Evolutionary conservation across 2,329 filamentous ascomycete species (phyloP).

Genomic region (Epicoccum sorghinum): DNA sequence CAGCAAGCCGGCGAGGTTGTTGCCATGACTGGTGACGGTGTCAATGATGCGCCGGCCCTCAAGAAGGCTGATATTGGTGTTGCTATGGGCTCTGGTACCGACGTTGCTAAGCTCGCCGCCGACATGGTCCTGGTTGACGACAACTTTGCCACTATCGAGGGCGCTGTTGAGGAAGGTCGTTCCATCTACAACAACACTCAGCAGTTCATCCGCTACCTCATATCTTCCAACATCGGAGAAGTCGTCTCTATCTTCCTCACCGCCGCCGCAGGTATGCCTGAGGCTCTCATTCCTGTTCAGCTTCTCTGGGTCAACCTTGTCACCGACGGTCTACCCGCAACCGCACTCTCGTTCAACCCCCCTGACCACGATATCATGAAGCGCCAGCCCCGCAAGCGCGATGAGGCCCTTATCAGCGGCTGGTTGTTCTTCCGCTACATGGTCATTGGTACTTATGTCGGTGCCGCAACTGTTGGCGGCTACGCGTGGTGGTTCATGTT

Average conservation of each 20-base stretch:
- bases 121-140: constrained; percentile 99
- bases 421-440: constrained; percentile 99
- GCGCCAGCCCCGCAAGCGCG: constrained; percentile 85
- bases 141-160: constrained; percentile 97
- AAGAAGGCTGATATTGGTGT: constrained; percentile 99
- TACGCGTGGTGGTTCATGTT: constrained; percentile 99
- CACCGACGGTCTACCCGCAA: constrained; percentile 94
- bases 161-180: constrained; percentile 94
- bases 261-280: constrained; percentile 94
- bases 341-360: constrained; percentile 96
- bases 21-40: constrained; percentile 98
- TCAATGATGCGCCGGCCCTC: constrained; percentile 95
- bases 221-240: constrained; percentile 98
- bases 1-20: constrained; percentile 93
- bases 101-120: constrained; percentile 93
- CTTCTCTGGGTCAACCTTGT: constrained; percentile 99
- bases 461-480: constrained; percentile 90
- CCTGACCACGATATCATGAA: constrained; percentile 99
- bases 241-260: constrained; percentile 99
- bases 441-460: constrained; percentile 94
- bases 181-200: constrained; percentile 99
- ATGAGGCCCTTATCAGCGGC: constrained; percentile 88
- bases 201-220: constrained; percentile 98
- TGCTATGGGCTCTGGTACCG: constrained; percentile 97
- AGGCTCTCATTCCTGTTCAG: constrained; percentile 95